A percentile compares a stretch with the other conserved stretches of the same genome.
Conservation (phyloP, 2,329 filamentous ascomycete genomes). For the Amylocarpus encephaloides region DNA sequence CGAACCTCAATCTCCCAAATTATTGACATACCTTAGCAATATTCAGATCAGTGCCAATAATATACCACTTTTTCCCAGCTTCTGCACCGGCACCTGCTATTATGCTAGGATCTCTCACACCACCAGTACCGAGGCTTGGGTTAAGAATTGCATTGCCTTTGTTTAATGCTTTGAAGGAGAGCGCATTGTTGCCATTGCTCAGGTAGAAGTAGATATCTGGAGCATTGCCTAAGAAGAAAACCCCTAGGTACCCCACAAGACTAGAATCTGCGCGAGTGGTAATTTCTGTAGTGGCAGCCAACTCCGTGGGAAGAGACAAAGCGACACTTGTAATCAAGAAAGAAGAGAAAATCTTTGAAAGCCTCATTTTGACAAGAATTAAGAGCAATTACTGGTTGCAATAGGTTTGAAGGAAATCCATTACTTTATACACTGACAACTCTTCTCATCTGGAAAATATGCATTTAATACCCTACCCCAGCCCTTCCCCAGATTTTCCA, state of each 20-base stretch:
- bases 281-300: not conserved
- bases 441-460: not conserved
- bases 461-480: not conserved
- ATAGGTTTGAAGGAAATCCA: not conserved
- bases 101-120: slow-evolving; percentile 47
- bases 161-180: slow-evolving; percentile 44
- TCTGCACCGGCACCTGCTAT: slow-evolving; percentile 41
- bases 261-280: slow-evolving; percentile 28
- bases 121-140: slow-evolving; percentile 45
- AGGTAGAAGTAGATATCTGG: slow-evolving; percentile 49
- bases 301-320: not conserved
- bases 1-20: not conserved
- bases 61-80: slow-evolving; percentile 47
- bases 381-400: not conserved
- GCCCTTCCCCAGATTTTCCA: not conserved
- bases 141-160: slow-evolving; percentile 41
- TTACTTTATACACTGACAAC: not conserved
- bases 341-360: not conserved
- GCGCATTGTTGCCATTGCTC: slow-evolving; percentile 45
- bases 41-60: slow-evolving; percentile 48
- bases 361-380: slow-evolving; percentile 3
- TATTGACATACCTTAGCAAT: slow-evolving; percentile 37
- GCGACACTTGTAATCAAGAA: slow-evolving; percentile 2
- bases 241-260: slow-evolving; percentile 46
- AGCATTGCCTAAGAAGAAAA: slow-evolving; percentile 48